Conservation (phyloP, 139 green algal species). For the Nannochloris sp. region DNA sequence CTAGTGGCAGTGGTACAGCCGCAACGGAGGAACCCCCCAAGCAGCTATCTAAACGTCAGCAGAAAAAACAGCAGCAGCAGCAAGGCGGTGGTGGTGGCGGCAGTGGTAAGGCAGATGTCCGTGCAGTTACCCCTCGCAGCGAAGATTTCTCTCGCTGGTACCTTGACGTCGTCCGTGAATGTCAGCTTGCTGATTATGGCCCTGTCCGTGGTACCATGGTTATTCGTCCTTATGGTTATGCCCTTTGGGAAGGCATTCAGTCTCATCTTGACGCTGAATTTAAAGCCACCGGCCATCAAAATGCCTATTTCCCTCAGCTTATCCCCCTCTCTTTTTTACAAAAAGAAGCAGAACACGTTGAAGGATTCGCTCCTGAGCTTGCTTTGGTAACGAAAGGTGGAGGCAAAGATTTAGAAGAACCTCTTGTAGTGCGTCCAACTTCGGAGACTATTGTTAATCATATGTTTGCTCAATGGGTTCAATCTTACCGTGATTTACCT, state of each 20-base stretch:
- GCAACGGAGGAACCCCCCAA: constrained; percentile 18
- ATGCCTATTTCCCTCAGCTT: constrained; percentile 97
- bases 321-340: constrained; percentile 97
- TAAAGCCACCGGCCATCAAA: constrained; percentile 82
- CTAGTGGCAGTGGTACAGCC: background rate
- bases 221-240: constrained; percentile 93
- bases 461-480: constrained; percentile 89
- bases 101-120: constrained; percentile 39
- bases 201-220: constrained; percentile 99
- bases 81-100: constrained; percentile 15
- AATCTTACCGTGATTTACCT: constrained; percentile 91
- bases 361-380: constrained; percentile 98
- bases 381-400: constrained; percentile 94
- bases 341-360: constrained; percentile 97
- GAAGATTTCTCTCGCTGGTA: constrained; percentile 91
- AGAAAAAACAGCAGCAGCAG: constrained; percentile 29
- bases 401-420: constrained; percentile 95
- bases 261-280: constrained; percentile 47
- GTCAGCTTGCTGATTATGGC: constrained; percentile 95
- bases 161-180: constrained; percentile 90
- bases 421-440: constrained; percentile 94
- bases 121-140: constrained; percentile 67
- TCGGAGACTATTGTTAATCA: constrained; percentile 98
- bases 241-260: constrained; percentile 67
- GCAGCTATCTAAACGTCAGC: constrained; percentile 9